Percentiles rank a stretch among this genome's conserved stretches.
Conservation (phyloP, 495 filamentous ascomycete species). For the Aspergillus cristatus region DNA sequence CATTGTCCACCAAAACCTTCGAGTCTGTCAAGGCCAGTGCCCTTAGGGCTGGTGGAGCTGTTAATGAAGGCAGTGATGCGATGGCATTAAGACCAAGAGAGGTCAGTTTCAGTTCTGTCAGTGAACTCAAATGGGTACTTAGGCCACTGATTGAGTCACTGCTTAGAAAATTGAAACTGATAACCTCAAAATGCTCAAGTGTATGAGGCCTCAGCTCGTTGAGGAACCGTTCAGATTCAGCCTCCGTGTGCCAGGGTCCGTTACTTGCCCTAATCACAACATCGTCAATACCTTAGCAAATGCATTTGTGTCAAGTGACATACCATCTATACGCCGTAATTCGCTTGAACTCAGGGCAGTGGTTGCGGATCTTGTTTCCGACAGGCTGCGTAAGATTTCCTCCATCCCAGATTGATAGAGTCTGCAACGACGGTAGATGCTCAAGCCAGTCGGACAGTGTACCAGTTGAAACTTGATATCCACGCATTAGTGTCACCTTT, state of each 20-base stretch:
- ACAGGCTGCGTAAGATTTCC: conserved; percentile 43
- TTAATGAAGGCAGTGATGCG: conserved; percentile 23
- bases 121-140: conserved; percentile 44
- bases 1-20: conserved; percentile 7
- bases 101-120: conserved; percentile 46
- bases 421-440: conserved; percentile 32
- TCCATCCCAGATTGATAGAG: conserved; percentile 49
- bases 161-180: conserved; percentile 42
- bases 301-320: not conserved
- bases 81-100: conserved; percentile 41
- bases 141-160: conserved; percentile 49
- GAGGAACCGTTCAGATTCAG: conserved; percentile 50
- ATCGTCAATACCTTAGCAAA: too few species aligned
- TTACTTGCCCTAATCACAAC: conserved; percentile 6
- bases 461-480: conserved; percentile 28
- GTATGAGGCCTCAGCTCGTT: conserved; percentile 45
- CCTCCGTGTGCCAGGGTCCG: conserved; percentile 30
- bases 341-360: conserved; percentile 53
- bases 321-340: conserved; percentile 50
- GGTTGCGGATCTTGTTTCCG: conserved; percentile 40
- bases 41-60: conserved; percentile 42
- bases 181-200: conserved; percentile 49
- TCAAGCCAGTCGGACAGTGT: conserved; percentile 38
- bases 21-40: conserved; percentile 44
- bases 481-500: conserved; percentile 3